Evolutionary conservation across 2,329 filamentous ascomycete genomes (phyloP).

Genomic region (Fusarium sp.): DNA sequence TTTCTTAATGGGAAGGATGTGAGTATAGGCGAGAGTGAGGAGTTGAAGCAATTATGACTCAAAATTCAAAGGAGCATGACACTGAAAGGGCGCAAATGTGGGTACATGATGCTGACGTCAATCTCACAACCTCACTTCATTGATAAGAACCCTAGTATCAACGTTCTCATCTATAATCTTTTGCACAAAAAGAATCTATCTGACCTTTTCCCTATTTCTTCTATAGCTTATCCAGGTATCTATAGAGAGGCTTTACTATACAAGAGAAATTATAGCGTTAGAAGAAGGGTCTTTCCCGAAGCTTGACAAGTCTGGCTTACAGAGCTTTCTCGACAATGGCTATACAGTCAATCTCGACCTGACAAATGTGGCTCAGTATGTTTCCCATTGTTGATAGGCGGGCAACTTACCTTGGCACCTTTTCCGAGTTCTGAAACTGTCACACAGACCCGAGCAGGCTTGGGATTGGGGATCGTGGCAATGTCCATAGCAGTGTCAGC

Average conservation of each 20-base stretch:
- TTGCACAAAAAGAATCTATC: fast-evolving
- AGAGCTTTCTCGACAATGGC: not conserved
- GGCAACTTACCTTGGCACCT: not conserved
- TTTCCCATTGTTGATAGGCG: fast-evolving
- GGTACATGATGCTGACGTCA: not conserved
- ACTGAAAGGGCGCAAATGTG: not conserved
- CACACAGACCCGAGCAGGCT: not conserved
- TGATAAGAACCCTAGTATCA: fast-evolving
- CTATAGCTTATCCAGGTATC: fast-evolving
- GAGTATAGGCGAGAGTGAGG: not conserved
- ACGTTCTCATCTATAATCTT: not conserved
- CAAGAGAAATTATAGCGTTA: fast-evolving
- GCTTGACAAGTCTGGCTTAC: too few species aligned
- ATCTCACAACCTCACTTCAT: not conserved
- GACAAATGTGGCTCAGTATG: not conserved
- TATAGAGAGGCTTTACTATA: not conserved
- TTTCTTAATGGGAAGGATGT: fast-evolving
- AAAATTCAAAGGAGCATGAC: not conserved
- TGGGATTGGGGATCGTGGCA: not conserved
- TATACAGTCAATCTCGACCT: not conserved
- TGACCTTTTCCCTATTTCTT: fast-evolving
- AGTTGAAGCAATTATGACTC: not conserved
- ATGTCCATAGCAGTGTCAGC: not conserved
- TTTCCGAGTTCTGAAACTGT: not conserved
- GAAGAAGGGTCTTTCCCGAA: too few species aligned